A percentile compares a stretch with the other conserved stretches of the same genome.
phyloP scores from a whole-genome alignment of 495 filamentous ascomycete species.

The Daldinia bambusicola region DNA sequence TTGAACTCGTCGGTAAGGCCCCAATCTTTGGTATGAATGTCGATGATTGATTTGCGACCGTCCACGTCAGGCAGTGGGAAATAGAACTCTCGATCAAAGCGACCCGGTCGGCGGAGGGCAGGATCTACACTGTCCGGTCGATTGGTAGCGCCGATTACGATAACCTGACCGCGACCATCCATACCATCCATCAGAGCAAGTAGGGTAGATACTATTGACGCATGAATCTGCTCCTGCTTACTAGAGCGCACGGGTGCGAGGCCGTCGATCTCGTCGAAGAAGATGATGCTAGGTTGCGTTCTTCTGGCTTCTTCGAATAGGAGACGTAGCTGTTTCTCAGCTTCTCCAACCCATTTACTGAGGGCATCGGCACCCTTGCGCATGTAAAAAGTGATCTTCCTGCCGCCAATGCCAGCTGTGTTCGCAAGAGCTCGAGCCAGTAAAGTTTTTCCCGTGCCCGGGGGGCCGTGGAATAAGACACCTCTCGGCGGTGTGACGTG shows the following conservation, averaged over 20 bases:
- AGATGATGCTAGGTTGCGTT: slow-evolving; percentile 97
- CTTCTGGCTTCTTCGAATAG: slow-evolving; percentile 96
- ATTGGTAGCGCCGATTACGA: slow-evolving; percentile 98
- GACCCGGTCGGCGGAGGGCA: slow-evolving; percentile 89
- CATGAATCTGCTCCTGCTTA: slow-evolving; percentile 98
- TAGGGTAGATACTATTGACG: slow-evolving; percentile 95
- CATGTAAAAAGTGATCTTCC: slow-evolving; percentile 99
- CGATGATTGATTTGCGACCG: slow-evolving; percentile 83
- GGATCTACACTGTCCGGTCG: slow-evolving; percentile 97
- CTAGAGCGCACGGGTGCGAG: slow-evolving; percentile 94
- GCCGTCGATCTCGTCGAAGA: slow-evolving; percentile 99
- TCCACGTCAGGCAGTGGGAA: slow-evolving; percentile 88
- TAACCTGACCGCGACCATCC: slow-evolving; percentile 97
- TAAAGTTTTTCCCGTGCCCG: slow-evolving; percentile 96
- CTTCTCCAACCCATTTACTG: slow-evolving; percentile 99
- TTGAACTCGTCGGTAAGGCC: slow-evolving; percentile 82
- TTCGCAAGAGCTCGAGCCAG: slow-evolving; percentile 91
- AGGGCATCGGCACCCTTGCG: slow-evolving; percentile 96
- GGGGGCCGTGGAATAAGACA: slow-evolving; percentile 95
- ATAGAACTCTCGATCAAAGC: slow-evolving; percentile 98
- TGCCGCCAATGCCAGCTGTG: slow-evolving; percentile 76
- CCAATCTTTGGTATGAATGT: slow-evolving; percentile 97
- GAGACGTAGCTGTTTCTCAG: slow-evolving; percentile 89
- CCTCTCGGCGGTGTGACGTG: slow-evolving; percentile 92
- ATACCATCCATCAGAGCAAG: slow-evolving; percentile 98